Base-by-base conservation (phyloP, 1,284 basidiomycete genomes). In the Austroboletus rostrupii region DNA sequence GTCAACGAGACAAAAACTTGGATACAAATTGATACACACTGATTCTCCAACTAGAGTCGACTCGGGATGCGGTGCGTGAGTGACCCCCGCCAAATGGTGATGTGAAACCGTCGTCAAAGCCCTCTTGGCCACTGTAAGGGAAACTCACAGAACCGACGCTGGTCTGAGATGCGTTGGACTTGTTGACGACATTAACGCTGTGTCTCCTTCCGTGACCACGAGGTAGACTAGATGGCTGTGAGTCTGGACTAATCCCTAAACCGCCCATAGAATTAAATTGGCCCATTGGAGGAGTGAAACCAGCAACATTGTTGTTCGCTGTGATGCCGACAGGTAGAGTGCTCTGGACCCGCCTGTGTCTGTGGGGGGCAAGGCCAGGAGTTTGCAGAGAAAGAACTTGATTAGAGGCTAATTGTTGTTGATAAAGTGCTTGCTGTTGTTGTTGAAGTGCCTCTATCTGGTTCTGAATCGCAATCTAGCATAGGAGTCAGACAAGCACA, bases 391-490 rank as follows among this genome's bases (percentile, higher is more conserved):
- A 81, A 44, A 89, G 72, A 53, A 85, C 81, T 57, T 82, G 85
- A 60, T 83, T 87, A 23, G 84, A 87, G 14, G 87, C 87, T 48
- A 91, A 75, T 63, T 94, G 90, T 57, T 90, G 88, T 62, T 92
- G 87, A 68, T 93, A 87, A 37, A 96, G 77, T 21, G 84, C 87
- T 59, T 91, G 85, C 62, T 94, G 92, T 63, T 94, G 88, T 44
- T 92, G 90, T 64, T 95, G 92, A 44, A 95, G 73, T 10, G 83
- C 89, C 70, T 95, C 92, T 53, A 96, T 96, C 70, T 95, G 90
- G 60, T 70, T 89, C 69, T 96, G 92, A 48, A 96, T 66, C 40
- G 90, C 90, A 60, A 94, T 89, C 91, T 95, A 64, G 21, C 52
- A 40, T 44, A 50, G n/a, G 16, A 56, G 53, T 52, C 31, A 56